Evolutionary conservation across 345 rosid genomes (phyloP).

Genomic region (Cardamine chenopodiifolia): DNA sequence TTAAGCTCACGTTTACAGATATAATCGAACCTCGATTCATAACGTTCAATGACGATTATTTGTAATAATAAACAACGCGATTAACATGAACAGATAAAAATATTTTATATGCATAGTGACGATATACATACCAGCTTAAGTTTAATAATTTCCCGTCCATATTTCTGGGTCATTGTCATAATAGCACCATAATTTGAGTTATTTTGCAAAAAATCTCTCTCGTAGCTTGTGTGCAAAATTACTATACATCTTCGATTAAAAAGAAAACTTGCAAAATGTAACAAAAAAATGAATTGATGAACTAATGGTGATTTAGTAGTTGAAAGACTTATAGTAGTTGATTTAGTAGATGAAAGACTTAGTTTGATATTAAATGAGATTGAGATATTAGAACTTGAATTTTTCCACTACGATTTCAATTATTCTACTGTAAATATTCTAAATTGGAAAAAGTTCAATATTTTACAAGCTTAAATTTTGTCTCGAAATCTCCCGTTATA

Average conservation of each 20-base stretch:
- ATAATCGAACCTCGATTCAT: too few relatives aligned
- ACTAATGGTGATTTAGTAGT: background rate
- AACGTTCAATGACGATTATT: too few relatives aligned
- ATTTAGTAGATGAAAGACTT: background rate
- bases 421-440: background rate
- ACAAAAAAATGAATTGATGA: background rate
- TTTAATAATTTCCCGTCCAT: too few relatives aligned
- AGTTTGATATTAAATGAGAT: background rate
- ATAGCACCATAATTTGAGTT: background rate
- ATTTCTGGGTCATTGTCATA: too few relatives aligned
- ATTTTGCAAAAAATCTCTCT: background rate
- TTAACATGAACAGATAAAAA: too few relatives aligned
- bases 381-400: background rate
- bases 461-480: too few relatives aligned
- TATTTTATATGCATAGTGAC: too few relatives aligned
- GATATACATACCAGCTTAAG: too few relatives aligned
- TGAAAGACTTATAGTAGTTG: background rate
- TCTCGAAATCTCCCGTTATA: background rate
- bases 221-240: background rate
- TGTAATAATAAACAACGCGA: too few relatives aligned
- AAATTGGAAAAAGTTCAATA: background rate
- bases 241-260: background rate
- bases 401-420: background rate
- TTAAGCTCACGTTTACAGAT: too few relatives aligned
- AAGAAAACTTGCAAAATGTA: background rate